phyloP scores from a whole-genome alignment of 1,284 basidiomycete genomes.

The Neonothopanus nambi region DNA sequence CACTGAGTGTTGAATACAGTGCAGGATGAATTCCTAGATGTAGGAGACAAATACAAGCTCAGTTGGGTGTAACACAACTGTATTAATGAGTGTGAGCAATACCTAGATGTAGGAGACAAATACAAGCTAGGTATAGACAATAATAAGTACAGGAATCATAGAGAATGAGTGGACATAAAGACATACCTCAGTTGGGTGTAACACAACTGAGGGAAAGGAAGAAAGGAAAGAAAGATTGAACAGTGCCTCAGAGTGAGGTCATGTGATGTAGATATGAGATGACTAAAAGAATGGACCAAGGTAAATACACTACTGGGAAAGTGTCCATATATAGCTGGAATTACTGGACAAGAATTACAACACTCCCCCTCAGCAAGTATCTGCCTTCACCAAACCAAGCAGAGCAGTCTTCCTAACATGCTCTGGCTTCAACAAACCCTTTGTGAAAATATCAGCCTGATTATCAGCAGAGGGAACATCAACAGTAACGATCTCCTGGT shows the following conservation, averaged over 20 bases:
- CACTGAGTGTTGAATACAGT: too few species aligned
- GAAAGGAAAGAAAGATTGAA: too few species aligned
- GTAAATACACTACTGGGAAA: too few species aligned
- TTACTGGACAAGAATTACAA: constrained; percentile 5
- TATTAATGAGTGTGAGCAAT: too few species aligned
- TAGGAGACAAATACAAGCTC: too few species aligned
- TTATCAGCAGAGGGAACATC: not conserved
- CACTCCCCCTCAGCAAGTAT: constrained; percentile 8
- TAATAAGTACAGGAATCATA: too few species aligned
- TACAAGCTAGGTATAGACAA: too few species aligned
- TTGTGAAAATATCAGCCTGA: constrained; percentile 4
- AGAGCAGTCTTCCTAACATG: not conserved
- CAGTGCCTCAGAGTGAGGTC: not conserved
- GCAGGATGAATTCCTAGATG: too few species aligned
- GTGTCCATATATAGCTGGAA: too few species aligned
- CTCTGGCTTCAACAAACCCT: not conserved
- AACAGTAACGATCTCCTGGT: not conserved
- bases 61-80: too few species aligned
- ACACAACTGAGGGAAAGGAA: not conserved
- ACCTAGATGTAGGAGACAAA: too few species aligned
- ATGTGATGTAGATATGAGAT: not conserved
- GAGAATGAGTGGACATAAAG: not conserved
- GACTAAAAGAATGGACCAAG: not conserved
- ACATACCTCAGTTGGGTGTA: not conserved
- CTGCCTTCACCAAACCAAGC: not conserved